Percentiles rank a stretch among this genome's conserved stretches.
phyloP scores from a whole-genome alignment of 306 rosid genomes.

The Pueraria montana region DNA sequence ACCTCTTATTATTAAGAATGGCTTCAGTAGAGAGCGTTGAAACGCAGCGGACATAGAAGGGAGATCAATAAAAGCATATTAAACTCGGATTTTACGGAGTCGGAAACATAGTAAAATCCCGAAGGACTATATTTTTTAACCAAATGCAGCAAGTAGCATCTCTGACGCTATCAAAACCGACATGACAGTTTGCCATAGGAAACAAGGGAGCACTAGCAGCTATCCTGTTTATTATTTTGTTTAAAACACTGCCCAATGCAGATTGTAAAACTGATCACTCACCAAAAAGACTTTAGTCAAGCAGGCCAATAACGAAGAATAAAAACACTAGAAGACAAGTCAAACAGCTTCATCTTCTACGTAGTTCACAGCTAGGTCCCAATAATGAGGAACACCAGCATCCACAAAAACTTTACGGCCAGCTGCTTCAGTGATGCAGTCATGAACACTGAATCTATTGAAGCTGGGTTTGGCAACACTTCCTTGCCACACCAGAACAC shows the following conservation, averaged over 20 bases:
- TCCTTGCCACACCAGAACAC: constrained; percentile 96
- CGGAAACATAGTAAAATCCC: too few species aligned
- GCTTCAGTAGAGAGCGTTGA: too few species aligned
- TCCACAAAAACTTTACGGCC: constrained; percentile 81
- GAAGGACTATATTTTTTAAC: background rate
- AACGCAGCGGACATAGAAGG: too few species aligned
- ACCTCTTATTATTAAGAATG: too few species aligned
- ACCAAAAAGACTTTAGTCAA: too few species aligned
- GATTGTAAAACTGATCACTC: constrained; percentile 32
- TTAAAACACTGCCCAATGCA: constrained; percentile 32
- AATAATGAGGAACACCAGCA: constrained; percentile 94
- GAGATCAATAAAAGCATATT: too few species aligned
- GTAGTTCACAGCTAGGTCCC: constrained; percentile 87
- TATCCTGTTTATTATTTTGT: constrained; percentile 42
- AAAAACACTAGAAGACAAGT: constrained; percentile 30
- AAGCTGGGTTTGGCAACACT: constrained; percentile 86
- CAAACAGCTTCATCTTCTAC: constrained; percentile 62
- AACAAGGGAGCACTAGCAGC: constrained; percentile 2
- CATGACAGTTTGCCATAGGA: constrained; percentile 17
- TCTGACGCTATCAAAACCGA: background rate
- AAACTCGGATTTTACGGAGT: too few species aligned
- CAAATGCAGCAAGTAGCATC: constrained; percentile 16
- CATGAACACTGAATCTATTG: constrained; percentile 81
- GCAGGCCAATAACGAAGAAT: too few species aligned
- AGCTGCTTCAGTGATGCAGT: constrained; percentile 95